Percentiles rank a stretch among this genome's conserved stretches.
Evolutionary conservation across 805 yeast species (phyloP).

Genomic region (Barnettozyma pratensis): DNA sequence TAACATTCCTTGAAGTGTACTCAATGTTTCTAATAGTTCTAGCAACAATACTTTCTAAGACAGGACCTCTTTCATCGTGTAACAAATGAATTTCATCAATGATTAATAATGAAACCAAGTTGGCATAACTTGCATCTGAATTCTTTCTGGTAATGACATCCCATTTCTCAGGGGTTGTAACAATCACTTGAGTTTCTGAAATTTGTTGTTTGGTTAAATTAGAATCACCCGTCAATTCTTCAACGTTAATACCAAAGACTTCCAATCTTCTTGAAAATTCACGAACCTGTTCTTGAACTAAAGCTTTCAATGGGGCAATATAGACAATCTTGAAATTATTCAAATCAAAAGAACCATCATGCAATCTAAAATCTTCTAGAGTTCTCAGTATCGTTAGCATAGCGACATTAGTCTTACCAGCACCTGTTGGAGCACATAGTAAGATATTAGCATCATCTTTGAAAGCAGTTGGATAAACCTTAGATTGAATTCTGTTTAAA

Average conservation of each 20-base stretch:
- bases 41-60: conserved; percentile 80
- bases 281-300: conserved; percentile 91
- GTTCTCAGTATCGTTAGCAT: conserved; percentile 71
- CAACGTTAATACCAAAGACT: conserved; percentile 64
- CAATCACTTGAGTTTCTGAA: conserved; percentile 71
- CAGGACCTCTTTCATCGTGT: conserved; percentile 96
- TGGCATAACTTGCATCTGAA: conserved; percentile 58
- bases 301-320: conserved; percentile 89
- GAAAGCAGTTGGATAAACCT: conserved; percentile 77
- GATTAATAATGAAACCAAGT: conserved; percentile 63
- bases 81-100: conserved; percentile 91
- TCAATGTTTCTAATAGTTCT: conserved; percentile 52
- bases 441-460: conserved; percentile 63
- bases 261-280: conserved; percentile 70
- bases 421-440: conserved; percentile 97
- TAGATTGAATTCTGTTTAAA: conserved; percentile 80
- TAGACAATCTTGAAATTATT: conserved; percentile 72
- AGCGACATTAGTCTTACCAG: conserved; percentile 97
- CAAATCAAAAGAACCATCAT: conserved; percentile 45
- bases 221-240: conserved; percentile 89
- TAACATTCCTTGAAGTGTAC: conserved; percentile 41
- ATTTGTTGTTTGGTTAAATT: conserved; percentile 72
- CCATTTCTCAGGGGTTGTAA: conserved; percentile 98
- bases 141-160: conserved; percentile 88
- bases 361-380: conserved; percentile 46